Conservation (phyloP, 2,329 filamentous ascomycete genomes). For the Zymoseptoria brevis region DNA sequence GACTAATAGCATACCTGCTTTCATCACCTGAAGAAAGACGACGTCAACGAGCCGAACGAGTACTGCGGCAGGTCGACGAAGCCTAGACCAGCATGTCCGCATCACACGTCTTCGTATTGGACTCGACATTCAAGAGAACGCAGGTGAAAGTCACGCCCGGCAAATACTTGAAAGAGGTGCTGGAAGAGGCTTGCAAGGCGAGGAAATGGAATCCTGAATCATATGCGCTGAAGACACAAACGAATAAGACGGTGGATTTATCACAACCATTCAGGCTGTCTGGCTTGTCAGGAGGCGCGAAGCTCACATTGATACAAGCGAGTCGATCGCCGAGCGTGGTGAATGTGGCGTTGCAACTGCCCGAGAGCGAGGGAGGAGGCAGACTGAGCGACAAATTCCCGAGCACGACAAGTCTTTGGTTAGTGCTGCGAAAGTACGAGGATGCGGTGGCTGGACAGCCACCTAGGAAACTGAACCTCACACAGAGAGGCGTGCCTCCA, state of each 20-base stretch:
- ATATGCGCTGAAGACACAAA: conserved; percentile 79
- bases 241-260: conserved; percentile 77
- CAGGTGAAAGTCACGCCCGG: conserved; percentile 75
- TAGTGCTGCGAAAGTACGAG: conserved; percentile 83
- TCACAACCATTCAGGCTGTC: conserved; percentile 77
- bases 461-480: conserved; percentile 60
- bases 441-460: conserved; percentile 49
- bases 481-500: conserved; percentile 67
- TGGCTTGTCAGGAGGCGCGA: conserved; percentile 75
- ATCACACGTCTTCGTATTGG: conserved; percentile 72
- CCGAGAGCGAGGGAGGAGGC: conserved; percentile 58
- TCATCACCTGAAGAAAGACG: conserved; percentile 12
- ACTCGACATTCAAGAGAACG: conserved; percentile 66
- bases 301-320: conserved; percentile 81
- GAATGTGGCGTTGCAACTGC: conserved; percentile 80
- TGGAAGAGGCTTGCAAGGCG: conserved; percentile 81
- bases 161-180: conserved; percentile 75
- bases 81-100: conserved; percentile 58
- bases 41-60: conserved; percentile 9
- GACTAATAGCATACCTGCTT: conserved; percentile 19
- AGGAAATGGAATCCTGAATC: conserved; percentile 64
- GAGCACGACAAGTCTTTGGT: conserved; percentile 82
- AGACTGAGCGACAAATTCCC: conserved; percentile 78
- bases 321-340: conserved; percentile 80
- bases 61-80: neutral